A percentile compares a stretch with the other conserved stretches of the same genome.
These are phyloP conservation scores for Cotoneaster glaucophyllus DNA, from an alignment of 306 rosid genomes.

Conservation along the genomic window DNA sequence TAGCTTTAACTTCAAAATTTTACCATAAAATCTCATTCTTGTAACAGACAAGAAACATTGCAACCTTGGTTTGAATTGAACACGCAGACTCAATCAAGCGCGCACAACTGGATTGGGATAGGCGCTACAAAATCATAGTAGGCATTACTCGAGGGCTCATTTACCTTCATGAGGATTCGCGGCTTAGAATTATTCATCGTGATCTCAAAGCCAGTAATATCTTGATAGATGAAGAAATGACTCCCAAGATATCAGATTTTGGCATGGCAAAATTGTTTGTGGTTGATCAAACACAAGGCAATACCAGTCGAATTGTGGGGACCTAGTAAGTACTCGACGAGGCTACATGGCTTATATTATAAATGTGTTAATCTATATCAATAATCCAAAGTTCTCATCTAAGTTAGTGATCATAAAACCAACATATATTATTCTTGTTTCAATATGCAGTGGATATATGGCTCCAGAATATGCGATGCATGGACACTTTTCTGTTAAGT, in stretches of 20 bases:
- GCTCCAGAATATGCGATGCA: neutral
- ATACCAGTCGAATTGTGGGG: constrained; percentile 5
- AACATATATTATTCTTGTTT: neutral
- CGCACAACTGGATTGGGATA: neutral
- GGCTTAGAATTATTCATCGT: neutral
- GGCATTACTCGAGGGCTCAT: constrained; percentile 14
- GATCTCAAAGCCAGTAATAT: constrained; percentile 13
- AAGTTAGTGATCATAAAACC: neutral
- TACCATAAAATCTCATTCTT: neutral
- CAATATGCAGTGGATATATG: neutral
- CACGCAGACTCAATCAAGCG: constrained; percentile 4
- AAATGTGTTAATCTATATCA: neutral
- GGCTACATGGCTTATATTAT: neutral
- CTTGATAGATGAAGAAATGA: constrained; percentile 18
- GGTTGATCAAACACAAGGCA: neutral
- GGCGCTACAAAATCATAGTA: constrained; percentile 9
- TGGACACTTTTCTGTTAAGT: neutral
- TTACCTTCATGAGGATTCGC: constrained; percentile 25
- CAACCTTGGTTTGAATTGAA: neutral
- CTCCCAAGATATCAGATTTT: constrained; percentile 20
- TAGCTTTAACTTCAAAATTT: neutral
- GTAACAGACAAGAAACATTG: neutral
- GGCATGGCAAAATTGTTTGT: constrained; percentile 14
- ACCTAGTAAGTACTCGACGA: constrained; percentile 12
- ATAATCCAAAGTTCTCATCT: neutral